Conservation (phyloP, 148 eudicot genomes). For the Rhododendron vialii region DNA sequence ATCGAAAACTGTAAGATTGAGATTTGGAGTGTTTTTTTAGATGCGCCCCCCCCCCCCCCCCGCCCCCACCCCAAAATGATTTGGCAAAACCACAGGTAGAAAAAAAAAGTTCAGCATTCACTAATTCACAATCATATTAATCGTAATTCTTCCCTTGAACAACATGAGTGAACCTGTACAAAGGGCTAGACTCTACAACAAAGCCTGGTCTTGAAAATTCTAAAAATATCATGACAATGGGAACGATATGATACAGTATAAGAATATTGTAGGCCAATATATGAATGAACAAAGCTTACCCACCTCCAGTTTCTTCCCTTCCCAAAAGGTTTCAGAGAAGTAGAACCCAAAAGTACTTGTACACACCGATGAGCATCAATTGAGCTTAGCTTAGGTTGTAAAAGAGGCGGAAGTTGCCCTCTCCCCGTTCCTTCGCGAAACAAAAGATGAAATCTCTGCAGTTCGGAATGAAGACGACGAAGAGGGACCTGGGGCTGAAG, state of each 20-base stretch:
- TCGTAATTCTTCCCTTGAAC: neutral
- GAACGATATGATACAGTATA: neutral
- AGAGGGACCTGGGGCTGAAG: slow-evolving; percentile 33
- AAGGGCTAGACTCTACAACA: neutral
- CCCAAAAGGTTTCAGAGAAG: neutral
- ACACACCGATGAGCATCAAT: slow-evolving; percentile 10
- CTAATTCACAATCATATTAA: neutral
- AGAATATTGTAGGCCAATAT: neutral
- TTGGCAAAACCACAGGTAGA: neutral
- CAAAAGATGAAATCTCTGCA: slow-evolving; percentile 23
- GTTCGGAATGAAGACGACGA: slow-evolving; percentile 36
- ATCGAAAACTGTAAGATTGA: too few species aligned
- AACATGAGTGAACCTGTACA: neutral
- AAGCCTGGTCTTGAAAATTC: neutral
- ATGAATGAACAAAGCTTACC: neutral
- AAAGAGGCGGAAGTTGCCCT: slow-evolving; percentile 36
- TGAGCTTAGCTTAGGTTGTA: slow-evolving; percentile 24
- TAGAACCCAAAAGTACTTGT: neutral
- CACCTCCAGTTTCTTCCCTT: too few species aligned
- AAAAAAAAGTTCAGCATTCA: neutral
- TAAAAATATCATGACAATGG: neutral
- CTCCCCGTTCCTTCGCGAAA: slow-evolving; percentile 41
- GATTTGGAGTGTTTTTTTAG: too few species aligned
- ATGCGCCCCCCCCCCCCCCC: too few species aligned
- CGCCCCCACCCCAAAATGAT: neutral